Percentiles rank a stretch among this genome's conserved stretches.
Evolutionary conservation across 1,284 basidiomycete genomes (phyloP).

Genomic region (Coniferiporia sulphurascens): DNA sequence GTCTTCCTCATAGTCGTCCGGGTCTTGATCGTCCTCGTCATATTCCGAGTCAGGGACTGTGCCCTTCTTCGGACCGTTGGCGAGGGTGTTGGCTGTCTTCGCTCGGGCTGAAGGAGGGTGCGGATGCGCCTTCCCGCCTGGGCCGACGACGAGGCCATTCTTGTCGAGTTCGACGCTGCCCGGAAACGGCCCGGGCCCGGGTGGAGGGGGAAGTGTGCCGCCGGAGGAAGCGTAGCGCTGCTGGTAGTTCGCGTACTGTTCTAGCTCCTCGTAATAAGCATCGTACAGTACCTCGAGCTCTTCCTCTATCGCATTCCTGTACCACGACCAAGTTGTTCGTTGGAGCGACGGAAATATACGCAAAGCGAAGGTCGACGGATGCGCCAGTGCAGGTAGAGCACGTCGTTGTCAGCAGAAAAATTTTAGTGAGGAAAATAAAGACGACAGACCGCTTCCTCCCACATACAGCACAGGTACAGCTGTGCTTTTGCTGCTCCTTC

Average conservation of each 20-base stretch:
- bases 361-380: slow-evolving; percentile 4
- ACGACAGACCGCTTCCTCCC: slow-evolving; percentile 86
- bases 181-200: slow-evolving; percentile 96
- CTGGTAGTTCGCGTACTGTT: slow-evolving; percentile 97
- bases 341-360: slow-evolving; percentile 1
- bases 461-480: slow-evolving; percentile 94
- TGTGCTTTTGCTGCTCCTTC: slow-evolving; percentile 98
- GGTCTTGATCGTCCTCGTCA: slow-evolving; percentile 58
- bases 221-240: slow-evolving; percentile 86
- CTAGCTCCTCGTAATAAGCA: slow-evolving; percentile 99
- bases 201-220: slow-evolving; percentile 84
- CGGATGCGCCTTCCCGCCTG: slow-evolving; percentile 37
- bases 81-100: slow-evolving; percentile 30
- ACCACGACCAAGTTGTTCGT: slow-evolving; percentile 22
- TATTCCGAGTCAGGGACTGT: slow-evolving; percentile 55
- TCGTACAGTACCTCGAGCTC: slow-evolving; percentile 99
- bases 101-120: slow-evolving; percentile 25
- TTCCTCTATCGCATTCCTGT: slow-evolving; percentile 93
- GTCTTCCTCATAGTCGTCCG: slow-evolving; percentile 53
- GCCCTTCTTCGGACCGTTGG: slow-evolving; percentile 44
- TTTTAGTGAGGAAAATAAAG: slow-evolving; percentile 28
- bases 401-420: slow-evolving; percentile 34
- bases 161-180: slow-evolving; percentile 95
- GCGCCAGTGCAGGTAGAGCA: slow-evolving; percentile 10
- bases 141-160: slow-evolving; percentile 77